Evolutionary conservation across 2,329 filamentous ascomycete species (phyloP).

Genomic region (Leptographium galeiforme): DNA sequence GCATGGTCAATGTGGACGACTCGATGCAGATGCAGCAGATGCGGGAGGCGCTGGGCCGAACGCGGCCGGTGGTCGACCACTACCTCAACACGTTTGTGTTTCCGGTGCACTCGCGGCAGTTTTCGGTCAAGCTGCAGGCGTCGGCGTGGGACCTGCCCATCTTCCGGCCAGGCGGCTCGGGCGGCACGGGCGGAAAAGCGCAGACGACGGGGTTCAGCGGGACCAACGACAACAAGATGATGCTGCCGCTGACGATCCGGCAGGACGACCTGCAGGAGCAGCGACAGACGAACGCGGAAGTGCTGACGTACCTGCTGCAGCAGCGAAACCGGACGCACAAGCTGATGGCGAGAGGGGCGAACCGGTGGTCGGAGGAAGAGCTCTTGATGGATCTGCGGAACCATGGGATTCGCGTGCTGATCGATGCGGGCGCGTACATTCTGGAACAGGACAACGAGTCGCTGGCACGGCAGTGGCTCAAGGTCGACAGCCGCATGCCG

Average conservation of each 20-base stretch:
- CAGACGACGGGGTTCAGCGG: slow-evolving; percentile 58
- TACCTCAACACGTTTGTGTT: slow-evolving; percentile 54
- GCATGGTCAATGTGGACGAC: slow-evolving; percentile 46
- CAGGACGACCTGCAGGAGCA: slow-evolving; percentile 46
- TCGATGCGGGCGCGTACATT: slow-evolving; percentile 52
- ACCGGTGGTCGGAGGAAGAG: slow-evolving; percentile 28
- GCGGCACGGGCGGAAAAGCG: slow-evolving; percentile 3
- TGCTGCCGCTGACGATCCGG: slow-evolving; percentile 47
- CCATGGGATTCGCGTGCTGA: slow-evolving; percentile 35
- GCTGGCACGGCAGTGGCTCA: slow-evolving; percentile 37
- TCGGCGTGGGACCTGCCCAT: slow-evolving; percentile 57
- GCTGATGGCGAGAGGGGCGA: slow-evolving; percentile 17
- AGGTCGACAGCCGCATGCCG: slow-evolving; percentile 25
- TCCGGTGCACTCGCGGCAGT: slow-evolving; percentile 50
- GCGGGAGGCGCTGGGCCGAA: slow-evolving; percentile 34
- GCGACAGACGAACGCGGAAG: slow-evolving; percentile 48
- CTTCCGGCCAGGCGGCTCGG: slow-evolving; percentile 14
- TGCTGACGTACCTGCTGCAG: slow-evolving; percentile 44
- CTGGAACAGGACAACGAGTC: slow-evolving; percentile 43
- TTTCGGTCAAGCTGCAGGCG: slow-evolving; percentile 46
- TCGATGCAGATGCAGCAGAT: slow-evolving; percentile 33
- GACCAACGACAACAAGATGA: slow-evolving; percentile 50
- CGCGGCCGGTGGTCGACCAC: slow-evolving; percentile 40
- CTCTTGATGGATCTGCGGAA: slow-evolving; percentile 28
- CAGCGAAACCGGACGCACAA: slow-evolving; percentile 34